Base-by-base conservation (phyloP, 2,329 filamentous ascomycete species). In the Alternaria longipes region DNA sequence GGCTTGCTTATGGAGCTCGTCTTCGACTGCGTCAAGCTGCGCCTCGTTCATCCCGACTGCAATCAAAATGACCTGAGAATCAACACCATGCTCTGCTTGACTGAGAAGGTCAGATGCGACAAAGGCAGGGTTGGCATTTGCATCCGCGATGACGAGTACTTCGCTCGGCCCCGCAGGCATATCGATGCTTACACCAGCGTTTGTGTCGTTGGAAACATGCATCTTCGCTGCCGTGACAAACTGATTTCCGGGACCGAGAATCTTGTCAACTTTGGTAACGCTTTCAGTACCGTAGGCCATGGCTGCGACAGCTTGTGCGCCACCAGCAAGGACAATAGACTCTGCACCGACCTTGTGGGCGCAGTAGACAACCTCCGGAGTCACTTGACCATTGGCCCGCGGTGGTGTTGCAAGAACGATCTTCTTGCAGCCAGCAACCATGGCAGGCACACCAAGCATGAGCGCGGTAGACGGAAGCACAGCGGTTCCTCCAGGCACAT, bases 201-300 rank as follows among this genome's bases (percentile, higher is more conserved):
- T 96, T 45, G 95, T 98, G 78, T 99, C 95, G 79, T 99, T 99
- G 80, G 91, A 92, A 44, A 99, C 95, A 71, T 94, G 86, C 95
- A 99, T 99, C 87, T 99, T 99, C 54, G 92, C 95, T 0, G 95
- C 95, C 0, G 95, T 99, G 41, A 99, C 95, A 76, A 98, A 99
- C 80, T 98, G 95, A 81, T 99, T 99, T 36, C 95, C 95, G 3
- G 95, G 95, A 0, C 95, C 95, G 12, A 98, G 88, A 70, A 99
- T 97, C 87, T 99, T 99, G 85, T 99, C 95, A 8, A 99, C 95
- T 83, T 99, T 99, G 79, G 85, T 92, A 52, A 99, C 89, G 70
- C 90, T 94, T 80, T 97, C 91, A 0, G 95, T 99, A 49, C 95
- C 95, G 81, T 99, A 99, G 2, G 95, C 95, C 90, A 99, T 91